Conservation (phyloP, 2,329 filamentous ascomycete species). For the Tolypocladium paradoxum region DNA sequence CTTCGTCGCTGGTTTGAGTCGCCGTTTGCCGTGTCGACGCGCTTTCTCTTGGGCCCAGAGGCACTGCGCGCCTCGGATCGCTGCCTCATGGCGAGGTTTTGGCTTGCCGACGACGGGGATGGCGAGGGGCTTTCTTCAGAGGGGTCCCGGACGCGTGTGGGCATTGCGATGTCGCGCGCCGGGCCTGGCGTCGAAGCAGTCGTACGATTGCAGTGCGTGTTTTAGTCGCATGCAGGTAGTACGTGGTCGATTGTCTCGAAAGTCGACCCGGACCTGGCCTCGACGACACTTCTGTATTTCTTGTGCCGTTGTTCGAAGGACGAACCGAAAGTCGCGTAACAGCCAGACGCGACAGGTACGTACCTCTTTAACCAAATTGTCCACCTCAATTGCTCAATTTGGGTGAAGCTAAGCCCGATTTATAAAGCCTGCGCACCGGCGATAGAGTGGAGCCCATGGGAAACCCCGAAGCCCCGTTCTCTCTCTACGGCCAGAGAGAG, state of each 20-base stretch:
- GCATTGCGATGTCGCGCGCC: conserved; percentile 10
- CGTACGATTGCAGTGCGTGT: not conserved
- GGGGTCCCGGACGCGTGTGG: conserved; percentile 11
- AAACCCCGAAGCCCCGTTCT: too few relatives aligned
- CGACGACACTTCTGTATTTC: not conserved
- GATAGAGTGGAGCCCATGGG: too few relatives aligned
- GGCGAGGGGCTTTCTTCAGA: conserved; percentile 8
- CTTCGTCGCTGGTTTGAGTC: conserved; percentile 12
- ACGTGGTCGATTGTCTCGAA: not conserved
- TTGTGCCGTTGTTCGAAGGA: not conserved
- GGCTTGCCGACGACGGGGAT: conserved; percentile 8
- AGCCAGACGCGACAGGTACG: not conserved
- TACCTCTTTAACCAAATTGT: not conserved
- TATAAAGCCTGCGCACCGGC: too few relatives aligned
- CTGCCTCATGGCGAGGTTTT: conserved; percentile 14
- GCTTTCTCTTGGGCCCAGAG: conserved; percentile 22
- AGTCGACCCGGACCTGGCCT: not conserved
- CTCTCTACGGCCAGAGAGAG: too few relatives aligned
- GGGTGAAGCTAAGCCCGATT: too few relatives aligned
- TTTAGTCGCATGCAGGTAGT: not conserved
- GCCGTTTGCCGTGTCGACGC: conserved; percentile 13
- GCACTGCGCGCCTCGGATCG: conserved; percentile 9
- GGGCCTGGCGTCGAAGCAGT: not conserved
- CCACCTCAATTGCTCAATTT: too few relatives aligned
- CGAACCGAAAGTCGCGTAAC: not conserved